Evolutionary conservation across 2,329 filamentous ascomycete species (phyloP), one percentile per base, ranked within the genome.

Genomic region (Dothistroma septosporum): DNA sequence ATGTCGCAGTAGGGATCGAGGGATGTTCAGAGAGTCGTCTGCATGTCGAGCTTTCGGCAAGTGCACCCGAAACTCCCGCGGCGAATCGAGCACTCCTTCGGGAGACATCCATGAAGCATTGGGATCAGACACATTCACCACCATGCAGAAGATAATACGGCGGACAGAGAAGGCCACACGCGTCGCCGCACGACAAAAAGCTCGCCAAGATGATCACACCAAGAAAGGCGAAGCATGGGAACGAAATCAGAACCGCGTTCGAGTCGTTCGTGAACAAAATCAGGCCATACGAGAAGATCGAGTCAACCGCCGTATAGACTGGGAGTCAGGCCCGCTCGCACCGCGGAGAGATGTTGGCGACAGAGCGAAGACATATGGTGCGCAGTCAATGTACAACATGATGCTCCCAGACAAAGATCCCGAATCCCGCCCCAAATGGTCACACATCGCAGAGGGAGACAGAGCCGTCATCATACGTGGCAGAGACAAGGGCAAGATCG

Each of bases 401-500:
- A 49, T 61, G 16, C 63, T 73, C 59, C 67, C 71, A 64, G 61
- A 71, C 66, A 59, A 67, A 58, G 63, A 66, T 57, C 53, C 66
- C 48, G 55, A 66, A 50, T 50, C 62, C 49, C 62, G 64, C 44
- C 62, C 61, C 44, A 66, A 73, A 57, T 70, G 70, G 55, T 64
- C 59, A 31, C 72, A 71, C 16, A 74, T 81, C 31, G 70, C 73
- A 66, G 73, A 75, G 66, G 86, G 87, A 7, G 94, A 97, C 76
- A 84, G 94, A 61, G 92, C 97, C 33, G 90, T 93, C 57, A 78
- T 97, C 61, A 77, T 91, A 57, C 85, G 88, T 62, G 92, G 93
- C 9, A 83, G 82, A 37, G 89, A 94, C 70, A 89, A 87, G 78
- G 92, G 92, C 70, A 90, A 88, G 78, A 94, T 99, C 76, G 90